A percentile compares a stretch with the other conserved stretches of the same genome.
These are phyloP conservation scores for Syzygium aqueum DNA, from an alignment of 345 rosid genomes.

Conservation along the genomic window DNA sequence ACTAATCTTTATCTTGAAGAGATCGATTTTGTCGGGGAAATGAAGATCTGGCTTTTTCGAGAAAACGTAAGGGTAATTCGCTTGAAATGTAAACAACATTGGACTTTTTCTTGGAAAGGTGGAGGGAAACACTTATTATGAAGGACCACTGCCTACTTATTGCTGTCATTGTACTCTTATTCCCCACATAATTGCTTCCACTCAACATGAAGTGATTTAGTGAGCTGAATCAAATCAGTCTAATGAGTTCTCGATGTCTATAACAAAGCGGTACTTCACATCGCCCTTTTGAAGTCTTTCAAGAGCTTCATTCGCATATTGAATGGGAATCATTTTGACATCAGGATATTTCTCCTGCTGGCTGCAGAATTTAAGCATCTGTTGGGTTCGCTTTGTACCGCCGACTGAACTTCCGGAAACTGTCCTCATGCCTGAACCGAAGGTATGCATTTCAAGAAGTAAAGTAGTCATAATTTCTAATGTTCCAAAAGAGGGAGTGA, in stretches of 20 bases:
- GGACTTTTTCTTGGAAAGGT: not conserved
- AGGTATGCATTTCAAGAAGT: not conserved
- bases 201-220: not conserved
- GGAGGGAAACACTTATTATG: not conserved
- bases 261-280: slow-evolving; percentile 23
- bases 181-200: not conserved
- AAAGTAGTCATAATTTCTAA: not conserved
- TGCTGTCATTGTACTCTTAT: not conserved
- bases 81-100: not conserved
- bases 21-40: not conserved
- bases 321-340: slow-evolving; percentile 17
- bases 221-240: not conserved
- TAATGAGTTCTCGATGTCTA: slow-evolving; percentile 18
- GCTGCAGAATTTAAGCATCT: slow-evolving; percentile 25
- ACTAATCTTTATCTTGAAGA: not conserved
- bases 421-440: slow-evolving; percentile 13
- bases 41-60: not conserved
- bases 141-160: not conserved
- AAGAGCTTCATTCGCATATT: slow-evolving; percentile 23
- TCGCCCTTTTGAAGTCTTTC: slow-evolving; percentile 24
- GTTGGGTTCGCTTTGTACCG: slow-evolving; percentile 19
- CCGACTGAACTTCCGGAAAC: slow-evolving; percentile 16
- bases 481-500: not conserved
- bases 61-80: too few relatives aligned
- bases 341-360: slow-evolving; percentile 17